Base-by-base conservation (phyloP, 176 grass and related monocot species). In the Pontederia crassipes region DNA sequence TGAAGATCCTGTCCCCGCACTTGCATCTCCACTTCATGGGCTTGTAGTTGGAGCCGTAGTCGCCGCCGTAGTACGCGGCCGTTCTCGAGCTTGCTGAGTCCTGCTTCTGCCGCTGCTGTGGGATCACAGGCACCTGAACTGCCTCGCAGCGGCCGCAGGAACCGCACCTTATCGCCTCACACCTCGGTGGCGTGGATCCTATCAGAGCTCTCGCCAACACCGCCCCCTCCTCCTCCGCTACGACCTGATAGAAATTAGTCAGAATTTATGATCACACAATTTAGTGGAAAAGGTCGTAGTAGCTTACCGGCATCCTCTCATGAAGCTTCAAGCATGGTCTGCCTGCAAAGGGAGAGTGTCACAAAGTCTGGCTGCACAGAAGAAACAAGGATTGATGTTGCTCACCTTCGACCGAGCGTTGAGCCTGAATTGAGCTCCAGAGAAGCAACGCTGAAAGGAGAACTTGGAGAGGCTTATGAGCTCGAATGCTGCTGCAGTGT, bases 11-110 rank as follows among this genome's bases (percentile, higher is more conserved):
- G 71, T 85, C 57, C 1, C 90, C 90, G 27, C 90, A 95, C 75
- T 75, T 87, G 78, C 90, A 90, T 72, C 87, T 95, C 90, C 90
- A 95, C 58, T 81, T 87, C 27, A 95, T 65, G 28, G 90, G 90
- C 69, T 90, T 90, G 80, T 90, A 95, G 69, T 95, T 86, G 18
- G 86, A 72, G 57, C 57, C 12, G 61, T 62, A 28, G 18, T 59
- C 57, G 57, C 55, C 20, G 20, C 32, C 32, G 6, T 40, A 40
- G 32, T 40, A 40, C 32, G 6, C 32, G 32, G 32, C 32, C 32
- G 32, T 3, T 13, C 57, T 59, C 57, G 13, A 32, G 24, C 4
- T 26, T 10, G 57, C 57, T 20, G 12, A 59, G 12, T 59, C 24
- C 24, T 12, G 26, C 26, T 10, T 49, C 13, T 55, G 62, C 18